Evolutionary conservation across 2,329 filamentous ascomycete species (phyloP).

Genomic region (Elsinoe perseae): DNA sequence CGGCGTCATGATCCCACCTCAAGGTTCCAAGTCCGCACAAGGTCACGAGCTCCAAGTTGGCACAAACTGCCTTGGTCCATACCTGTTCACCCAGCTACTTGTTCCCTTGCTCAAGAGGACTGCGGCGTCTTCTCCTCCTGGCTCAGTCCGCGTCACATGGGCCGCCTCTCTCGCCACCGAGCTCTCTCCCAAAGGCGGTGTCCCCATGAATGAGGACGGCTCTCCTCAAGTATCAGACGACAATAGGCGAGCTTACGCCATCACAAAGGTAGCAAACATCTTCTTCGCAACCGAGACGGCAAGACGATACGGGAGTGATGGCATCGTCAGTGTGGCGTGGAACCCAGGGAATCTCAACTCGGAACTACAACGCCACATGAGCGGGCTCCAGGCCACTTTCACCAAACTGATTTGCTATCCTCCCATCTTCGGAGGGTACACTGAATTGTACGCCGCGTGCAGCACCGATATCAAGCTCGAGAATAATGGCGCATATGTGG

Average conservation of each 20-base stretch:
- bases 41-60: slow-evolving; percentile 30
- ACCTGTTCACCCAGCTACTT: slow-evolving; percentile 28
- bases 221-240: slow-evolving; percentile 19
- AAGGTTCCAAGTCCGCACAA: slow-evolving; percentile 29
- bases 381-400: slow-evolving; percentile 15
- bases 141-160: slow-evolving; percentile 27
- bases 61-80: slow-evolving; percentile 31
- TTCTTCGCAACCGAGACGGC: slow-evolving; percentile 23
- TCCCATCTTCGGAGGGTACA: slow-evolving; percentile 27
- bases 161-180: slow-evolving; percentile 25
- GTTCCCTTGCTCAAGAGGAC: slow-evolving; percentile 25
- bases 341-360: slow-evolving; percentile 29
- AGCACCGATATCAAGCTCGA: slow-evolving; percentile 22
- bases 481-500: slow-evolving; percentile 26
- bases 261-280: slow-evolving; percentile 26
- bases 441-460: slow-evolving; percentile 29
- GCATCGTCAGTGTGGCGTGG: slow-evolving; percentile 24
- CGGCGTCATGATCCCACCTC: slow-evolving; percentile 29
- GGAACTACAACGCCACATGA: slow-evolving; percentile 26
- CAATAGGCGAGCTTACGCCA: slow-evolving; percentile 23
- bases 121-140: slow-evolving; percentile 20
- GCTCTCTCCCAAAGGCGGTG: slow-evolving; percentile 20
- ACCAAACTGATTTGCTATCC: slow-evolving; percentile 19
- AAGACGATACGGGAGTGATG: slow-evolving; percentile 19
- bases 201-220: slow-evolving; percentile 19